Conservation (phyloP, 1,139 yeast genomes). For the Citeromyces hawaiiensis region DNA sequence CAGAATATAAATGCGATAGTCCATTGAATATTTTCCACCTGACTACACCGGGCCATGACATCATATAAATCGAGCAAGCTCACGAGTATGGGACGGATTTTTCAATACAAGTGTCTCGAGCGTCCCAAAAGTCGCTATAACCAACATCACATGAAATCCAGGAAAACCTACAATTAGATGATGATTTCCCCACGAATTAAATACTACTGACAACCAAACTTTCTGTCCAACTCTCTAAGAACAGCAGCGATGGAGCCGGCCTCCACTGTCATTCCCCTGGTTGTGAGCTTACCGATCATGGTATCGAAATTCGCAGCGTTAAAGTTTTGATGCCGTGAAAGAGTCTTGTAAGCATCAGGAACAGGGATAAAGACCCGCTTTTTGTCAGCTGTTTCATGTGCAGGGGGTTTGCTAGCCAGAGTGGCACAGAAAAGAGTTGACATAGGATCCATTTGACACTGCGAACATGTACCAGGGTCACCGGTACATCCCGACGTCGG, state of each 20-base stretch:
- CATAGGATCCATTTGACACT: slow-evolving; percentile 82
- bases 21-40: too few relatives aligned
- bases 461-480: slow-evolving; percentile 76
- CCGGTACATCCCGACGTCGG: slow-evolving; percentile 45
- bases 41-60: too few relatives aligned
- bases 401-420: slow-evolving; percentile 37
- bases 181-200: too few relatives aligned
- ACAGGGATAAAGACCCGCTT: slow-evolving; percentile 49
- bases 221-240: slow-evolving; percentile 62
- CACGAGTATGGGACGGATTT: too few relatives aligned
- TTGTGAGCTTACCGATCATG: slow-evolving; percentile 62
- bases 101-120: too few relatives aligned
- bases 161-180: too few relatives aligned
- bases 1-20: too few relatives aligned
- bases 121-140: too few relatives aligned
- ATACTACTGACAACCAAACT: slow-evolving; percentile 19
- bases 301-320: slow-evolving; percentile 59
- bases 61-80: too few relatives aligned
- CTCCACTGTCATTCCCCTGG: slow-evolving; percentile 81
- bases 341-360: slow-evolving; percentile 77
- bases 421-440: slow-evolving; percentile 81
- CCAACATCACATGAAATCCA: too few relatives aligned
- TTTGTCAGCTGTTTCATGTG: slow-evolving; percentile 1
- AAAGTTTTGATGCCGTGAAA: slow-evolving; percentile 70
- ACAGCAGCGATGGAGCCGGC: slow-evolving; percentile 80